These are phyloP conservation scores for Neurospora sp. DNA, from an alignment of 495 filamentous ascomycete genomes.

Conservation along the genomic window DNA sequence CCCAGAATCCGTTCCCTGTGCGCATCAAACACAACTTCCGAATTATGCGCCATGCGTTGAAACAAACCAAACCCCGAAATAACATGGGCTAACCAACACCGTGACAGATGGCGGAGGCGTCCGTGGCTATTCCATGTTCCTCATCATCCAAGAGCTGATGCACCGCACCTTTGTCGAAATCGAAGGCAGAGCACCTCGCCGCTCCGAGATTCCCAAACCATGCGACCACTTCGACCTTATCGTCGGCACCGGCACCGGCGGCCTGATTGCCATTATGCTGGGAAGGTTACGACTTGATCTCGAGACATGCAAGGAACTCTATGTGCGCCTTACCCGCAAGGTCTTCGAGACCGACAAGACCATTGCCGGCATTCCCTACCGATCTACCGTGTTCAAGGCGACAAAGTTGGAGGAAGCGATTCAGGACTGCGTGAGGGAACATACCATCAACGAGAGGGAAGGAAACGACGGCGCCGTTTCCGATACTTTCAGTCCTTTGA, in stretches of 20 bases:
- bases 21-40: neutral
- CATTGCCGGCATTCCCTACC: constrained; percentile 84
- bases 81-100: constrained; percentile 6
- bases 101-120: constrained; percentile 85
- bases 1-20: constrained; percentile 1
- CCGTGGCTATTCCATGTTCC: constrained; percentile 92
- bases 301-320: constrained; percentile 92
- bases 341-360: constrained; percentile 99
- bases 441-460: constrained; percentile 70
- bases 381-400: constrained; percentile 91
- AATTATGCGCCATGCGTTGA: neutral
- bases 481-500: constrained; percentile 17
- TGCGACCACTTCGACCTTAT: constrained; percentile 99
- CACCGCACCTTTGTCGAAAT: constrained; percentile 79
- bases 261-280: constrained; percentile 92
- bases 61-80: neutral
- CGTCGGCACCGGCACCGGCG: constrained; percentile 86
- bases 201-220: constrained; percentile 87
- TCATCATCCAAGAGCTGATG: constrained; percentile 94
- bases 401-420: constrained; percentile 93
- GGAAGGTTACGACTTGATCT: constrained; percentile 84
- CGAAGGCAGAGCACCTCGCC: constrained; percentile 70
- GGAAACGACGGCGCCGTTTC: constrained; percentile 52
- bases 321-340: constrained; percentile 82
- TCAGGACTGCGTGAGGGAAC: constrained; percentile 74